These are phyloP conservation scores for Colletotrichum eremochloae DNA, from an alignment of 2,329 filamentous ascomycete species.

Conservation along the genomic window DNA sequence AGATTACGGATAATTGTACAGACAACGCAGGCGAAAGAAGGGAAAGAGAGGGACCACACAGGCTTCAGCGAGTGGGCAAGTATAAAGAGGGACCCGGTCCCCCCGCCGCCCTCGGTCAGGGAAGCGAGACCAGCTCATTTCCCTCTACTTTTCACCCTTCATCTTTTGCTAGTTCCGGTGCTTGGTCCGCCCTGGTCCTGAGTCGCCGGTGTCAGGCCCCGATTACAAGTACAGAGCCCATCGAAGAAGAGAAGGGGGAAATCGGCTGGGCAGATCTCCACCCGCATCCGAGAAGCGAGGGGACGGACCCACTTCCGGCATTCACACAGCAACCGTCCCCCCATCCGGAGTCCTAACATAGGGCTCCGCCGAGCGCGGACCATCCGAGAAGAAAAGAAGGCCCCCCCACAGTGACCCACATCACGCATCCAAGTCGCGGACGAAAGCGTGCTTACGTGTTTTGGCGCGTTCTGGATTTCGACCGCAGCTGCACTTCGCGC, in stretches of 20 bases:
- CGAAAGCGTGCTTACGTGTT: constrained; percentile 39
- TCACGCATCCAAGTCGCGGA: constrained; percentile 21
- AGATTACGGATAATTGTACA: constrained; percentile 25
- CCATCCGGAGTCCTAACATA: constrained; percentile 3
- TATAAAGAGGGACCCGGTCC: constrained; percentile 38
- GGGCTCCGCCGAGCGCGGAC: constrained; percentile 19
- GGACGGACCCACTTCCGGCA: constrained; percentile 34
- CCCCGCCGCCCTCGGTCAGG: constrained; percentile 40
- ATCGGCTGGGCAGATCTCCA: constrained; percentile 36
- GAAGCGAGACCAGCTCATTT: constrained; percentile 13
- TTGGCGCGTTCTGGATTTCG: constrained; percentile 38
- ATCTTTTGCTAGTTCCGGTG: constrained; percentile 30
- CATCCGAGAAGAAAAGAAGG: not conserved
- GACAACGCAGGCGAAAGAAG: constrained; percentile 38
- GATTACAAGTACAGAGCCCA: constrained; percentile 35
- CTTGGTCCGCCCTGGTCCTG: constrained; percentile 35
- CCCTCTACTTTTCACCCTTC: constrained; percentile 33
- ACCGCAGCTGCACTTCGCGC: constrained; percentile 22
- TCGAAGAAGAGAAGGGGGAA: constrained; percentile 26
- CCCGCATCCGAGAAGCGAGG: constrained; percentile 31
- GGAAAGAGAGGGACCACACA: constrained; percentile 33
- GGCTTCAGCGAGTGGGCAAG: constrained; percentile 33
- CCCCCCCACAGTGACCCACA: not conserved
- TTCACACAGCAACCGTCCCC: constrained; percentile 37
- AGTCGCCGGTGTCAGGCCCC: constrained; percentile 36